Base-by-base conservation (phyloP, 1,284 basidiomycete genomes). In the Ustilago loliicola region DNA sequence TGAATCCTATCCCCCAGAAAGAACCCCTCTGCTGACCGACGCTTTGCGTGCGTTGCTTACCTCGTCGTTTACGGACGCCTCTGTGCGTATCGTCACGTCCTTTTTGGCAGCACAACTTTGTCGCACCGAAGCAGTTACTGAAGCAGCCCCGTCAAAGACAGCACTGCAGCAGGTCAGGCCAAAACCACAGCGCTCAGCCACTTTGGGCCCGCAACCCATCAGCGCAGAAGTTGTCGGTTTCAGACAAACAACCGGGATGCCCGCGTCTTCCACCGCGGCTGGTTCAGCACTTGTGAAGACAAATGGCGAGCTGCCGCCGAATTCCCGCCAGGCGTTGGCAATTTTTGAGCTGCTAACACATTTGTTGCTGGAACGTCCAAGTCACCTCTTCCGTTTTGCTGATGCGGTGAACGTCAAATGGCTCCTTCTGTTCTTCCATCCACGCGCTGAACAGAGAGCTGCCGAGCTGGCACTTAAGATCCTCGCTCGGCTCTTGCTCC, bases 71-170 rank as follows among this genome's bases (percentile, higher is more conserved):
- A 89, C 90, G 1, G 92, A 93, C 25, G 90, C 91, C 52, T 89
- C 90, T 0, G 93, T 96, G 80, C 95, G 95, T 82, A 93, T 94
- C 0, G 87, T 95, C 0, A 91, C 95, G 4, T 92, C 94, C 0
- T 97, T 93, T 83, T 87, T 96, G 11, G 93, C 94, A 17, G 92
- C 93, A 0, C 92, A 93, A 80, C 87, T 95, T n/a, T 91, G 92
- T 77, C 90, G 54, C 13, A 63, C 55, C 6, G 25, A 55, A 3
- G 21, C 38, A 21, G 3, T 21, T 0, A 29, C 91, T 83, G 48
- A 52, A 23, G 27, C 38, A 30, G 89, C 21, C 2, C 19, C 51
- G 34, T 30, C 51, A 10, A 25, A 45, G 7, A 9, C 63, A 7
- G 9, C 29, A 30, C 15, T 27, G 25, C 23, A 52, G 21, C 29